These are phyloP conservation scores for Lactarius tabidus DNA, from an alignment of 768 basidiomycete genomes.

Conservation along the genomic window DNA sequence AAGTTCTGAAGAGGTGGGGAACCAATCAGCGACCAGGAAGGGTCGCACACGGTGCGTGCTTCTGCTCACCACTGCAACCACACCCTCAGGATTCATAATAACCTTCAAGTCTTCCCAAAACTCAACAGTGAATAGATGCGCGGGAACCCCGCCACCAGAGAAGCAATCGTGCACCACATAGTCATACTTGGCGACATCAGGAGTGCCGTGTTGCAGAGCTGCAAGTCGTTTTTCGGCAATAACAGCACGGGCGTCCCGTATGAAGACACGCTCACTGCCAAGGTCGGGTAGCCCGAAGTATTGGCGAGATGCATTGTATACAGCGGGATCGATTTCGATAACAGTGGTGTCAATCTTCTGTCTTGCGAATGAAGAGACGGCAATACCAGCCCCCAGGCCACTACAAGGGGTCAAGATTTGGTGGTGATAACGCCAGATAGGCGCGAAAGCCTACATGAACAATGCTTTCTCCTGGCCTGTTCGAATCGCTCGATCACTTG, in stretches of 20 bases:
- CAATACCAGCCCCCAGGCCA: slow-evolving; percentile 84
- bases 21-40: neutral
- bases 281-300: slow-evolving; percentile 80
- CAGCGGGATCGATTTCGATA: slow-evolving; percentile 91
- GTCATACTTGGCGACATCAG: slow-evolving; percentile 46
- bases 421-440: neutral
- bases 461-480: slow-evolving; percentile 50
- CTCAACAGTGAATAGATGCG: slow-evolving; percentile 77
- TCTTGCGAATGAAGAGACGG: slow-evolving; percentile 66
- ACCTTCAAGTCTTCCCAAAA: slow-evolving; percentile 74
- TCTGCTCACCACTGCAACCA: slow-evolving; percentile 71
- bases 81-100: slow-evolving; percentile 63
- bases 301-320: slow-evolving; percentile 73
- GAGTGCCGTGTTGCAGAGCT: slow-evolving; percentile 30
- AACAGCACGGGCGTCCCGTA: slow-evolving; percentile 64
- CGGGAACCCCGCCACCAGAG: slow-evolving; percentile 88
- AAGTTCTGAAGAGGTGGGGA: slow-evolving; percentile 56
- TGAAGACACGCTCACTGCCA: slow-evolving; percentile 53
- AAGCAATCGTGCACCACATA: slow-evolving; percentile 89
- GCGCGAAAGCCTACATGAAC: slow-evolving; percentile 54
- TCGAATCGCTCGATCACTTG: slow-evolving; percentile 38
- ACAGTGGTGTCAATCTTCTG: slow-evolving; percentile 73
- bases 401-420: slow-evolving; percentile 39
- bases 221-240: slow-evolving; percentile 28
- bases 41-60: neutral